phyloP scores from a whole-genome alignment of 1,139 yeast species.

The Entelexis paramagnoliae region DNA sequence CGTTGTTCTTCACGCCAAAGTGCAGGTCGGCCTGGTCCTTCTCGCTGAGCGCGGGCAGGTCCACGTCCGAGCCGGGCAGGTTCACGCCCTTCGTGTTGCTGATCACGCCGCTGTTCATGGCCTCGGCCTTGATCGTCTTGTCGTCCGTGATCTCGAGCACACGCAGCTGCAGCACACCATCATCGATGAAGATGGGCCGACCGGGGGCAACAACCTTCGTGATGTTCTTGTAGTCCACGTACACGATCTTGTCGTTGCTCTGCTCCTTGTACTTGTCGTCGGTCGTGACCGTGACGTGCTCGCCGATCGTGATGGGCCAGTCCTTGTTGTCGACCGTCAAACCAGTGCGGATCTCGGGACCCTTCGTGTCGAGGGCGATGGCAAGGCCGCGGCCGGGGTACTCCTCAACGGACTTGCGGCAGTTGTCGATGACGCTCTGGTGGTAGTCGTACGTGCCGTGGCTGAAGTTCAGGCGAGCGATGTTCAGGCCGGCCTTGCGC shows the following conservation, averaged over 20 bases:
- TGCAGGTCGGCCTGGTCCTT: conserved; percentile 85
- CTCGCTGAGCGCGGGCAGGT: conserved; percentile 93
- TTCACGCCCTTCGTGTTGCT: conserved; percentile 98
- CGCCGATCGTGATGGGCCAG: conserved; percentile 72
- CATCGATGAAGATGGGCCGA: conserved; percentile 86
- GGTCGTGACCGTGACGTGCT: conserved; percentile 87
- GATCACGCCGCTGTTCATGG: conserved; percentile 90
- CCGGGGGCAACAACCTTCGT: conserved; percentile 85
- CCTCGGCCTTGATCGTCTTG: conserved; percentile 69
- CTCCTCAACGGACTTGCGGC: conserved; percentile 82
- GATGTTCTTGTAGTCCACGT: conserved; percentile 88
- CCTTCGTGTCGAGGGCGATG: conserved; percentile 97
- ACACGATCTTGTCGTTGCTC: conserved; percentile 75
- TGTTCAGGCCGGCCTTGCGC: conserved; percentile 86
- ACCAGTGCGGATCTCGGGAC: conserved; percentile 99
- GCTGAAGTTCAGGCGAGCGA: conserved; percentile 97
- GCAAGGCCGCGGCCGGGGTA: conserved; percentile 96
- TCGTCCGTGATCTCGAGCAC: conserved; percentile 74
- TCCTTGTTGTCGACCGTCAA: conserved; percentile 71
- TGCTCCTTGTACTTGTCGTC: conserved; percentile 64
- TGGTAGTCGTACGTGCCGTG: conserved; percentile 97
- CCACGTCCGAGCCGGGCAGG: conserved; percentile 98
- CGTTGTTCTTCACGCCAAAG: conserved; percentile 94
- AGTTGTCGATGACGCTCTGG: conserved; percentile 90
- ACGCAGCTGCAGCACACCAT: conserved; percentile 93